These are phyloP conservation scores for Aristolochia contorta DNA, from an alignment of 164 flowering plant species.

Conservation along the genomic window DNA sequence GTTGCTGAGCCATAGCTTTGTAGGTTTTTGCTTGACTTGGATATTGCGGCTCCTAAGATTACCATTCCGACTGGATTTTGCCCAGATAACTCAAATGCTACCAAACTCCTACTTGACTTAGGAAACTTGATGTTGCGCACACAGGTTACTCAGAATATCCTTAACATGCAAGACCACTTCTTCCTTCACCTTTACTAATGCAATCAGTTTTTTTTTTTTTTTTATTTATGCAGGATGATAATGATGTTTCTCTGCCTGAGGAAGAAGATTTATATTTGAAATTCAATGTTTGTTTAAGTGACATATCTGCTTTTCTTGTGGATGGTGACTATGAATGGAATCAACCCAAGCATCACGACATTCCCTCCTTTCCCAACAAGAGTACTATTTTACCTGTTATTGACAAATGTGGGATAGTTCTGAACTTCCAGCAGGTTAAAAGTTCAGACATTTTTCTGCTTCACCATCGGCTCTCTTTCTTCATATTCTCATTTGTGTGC, in stretches of 20 bases:
- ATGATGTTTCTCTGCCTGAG: conserved; percentile 26
- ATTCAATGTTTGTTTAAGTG: conserved; percentile 80
- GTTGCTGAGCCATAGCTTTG: not conserved
- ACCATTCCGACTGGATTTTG: conserved; percentile 80
- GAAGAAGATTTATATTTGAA: conserved; percentile 64
- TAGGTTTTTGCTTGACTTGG: conserved; percentile 90
- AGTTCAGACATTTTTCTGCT: not conserved
- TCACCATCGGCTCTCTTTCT: not conserved
- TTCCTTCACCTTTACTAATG: not conserved
- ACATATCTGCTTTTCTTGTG: conserved; percentile 87
- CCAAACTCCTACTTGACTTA: conserved; percentile 85
- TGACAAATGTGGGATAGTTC: conserved; percentile 77
- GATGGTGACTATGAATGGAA: conserved; percentile 91
- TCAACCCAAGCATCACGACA: conserved; percentile 19
- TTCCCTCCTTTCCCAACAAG: conserved; percentile 11
- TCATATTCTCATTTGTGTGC: not conserved
- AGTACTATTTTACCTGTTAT: conserved; percentile 62
- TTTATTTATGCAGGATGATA: conserved; percentile 51
- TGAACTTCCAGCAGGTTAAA: conserved; percentile 81
- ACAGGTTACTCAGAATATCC: conserved; percentile 34
- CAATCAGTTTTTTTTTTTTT: conserved; percentile 6
- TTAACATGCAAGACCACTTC: not conserved
- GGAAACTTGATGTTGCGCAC: conserved; percentile 78
- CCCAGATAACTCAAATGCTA: conserved; percentile 60
- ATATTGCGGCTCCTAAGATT: conserved; percentile 97